Base-by-base conservation (phyloP, 23 red algal genomes). In the Gracilaria caudata region DNA sequence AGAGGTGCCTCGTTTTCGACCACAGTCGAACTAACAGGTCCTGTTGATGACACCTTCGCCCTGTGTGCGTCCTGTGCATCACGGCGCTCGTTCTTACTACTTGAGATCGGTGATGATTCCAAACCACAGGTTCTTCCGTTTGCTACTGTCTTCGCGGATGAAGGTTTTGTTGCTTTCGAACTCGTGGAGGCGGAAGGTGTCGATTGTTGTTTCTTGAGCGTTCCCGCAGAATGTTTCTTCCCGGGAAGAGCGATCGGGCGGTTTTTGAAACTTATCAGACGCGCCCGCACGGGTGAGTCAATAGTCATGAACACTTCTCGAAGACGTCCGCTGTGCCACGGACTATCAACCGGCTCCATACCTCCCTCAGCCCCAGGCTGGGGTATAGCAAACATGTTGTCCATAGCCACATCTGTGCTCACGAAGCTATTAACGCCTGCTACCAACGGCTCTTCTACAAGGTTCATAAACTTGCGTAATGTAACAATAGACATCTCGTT, bases 401-500 rank as follows among this genome's bases (percentile, higher is more conserved):
- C 72, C 7, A 93, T 38, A 32, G 90, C 89, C 12, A 97, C 95
- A 80, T 93, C 89, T 29, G 89, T 84, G 61, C 79, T 89, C 10
- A 33, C 77, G 14, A 97, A 68, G 17, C 40, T 73, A 54, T 12
- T 83, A 16, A 97, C 80, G 25, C 95, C 95, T 35, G 84, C 32
- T 28, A 97, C 75, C 20, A 97, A 43, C 13, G 95, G 95, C 24
- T 97, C 95, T 78, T 97, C 95, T 23, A 90, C 64, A 24, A 97
- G 72, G 59, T 97, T 97, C 78, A 93, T 93, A 81, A 93, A 97
- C 73, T 80, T 86, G 23, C 95, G 95, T 72, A 92, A 68, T 47
- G 92, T 73, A 9, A 77, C 90, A 60, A 93, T 77, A 19, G 68
- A 83, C 37, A 78, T 65, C 10, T 60, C 40, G 29, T 61, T 71